Evolutionary conservation across 495 filamentous ascomycete genomes (phyloP), one percentile per base, ranked within the genome.

Genomic region (Neurospora sp.): DNA sequence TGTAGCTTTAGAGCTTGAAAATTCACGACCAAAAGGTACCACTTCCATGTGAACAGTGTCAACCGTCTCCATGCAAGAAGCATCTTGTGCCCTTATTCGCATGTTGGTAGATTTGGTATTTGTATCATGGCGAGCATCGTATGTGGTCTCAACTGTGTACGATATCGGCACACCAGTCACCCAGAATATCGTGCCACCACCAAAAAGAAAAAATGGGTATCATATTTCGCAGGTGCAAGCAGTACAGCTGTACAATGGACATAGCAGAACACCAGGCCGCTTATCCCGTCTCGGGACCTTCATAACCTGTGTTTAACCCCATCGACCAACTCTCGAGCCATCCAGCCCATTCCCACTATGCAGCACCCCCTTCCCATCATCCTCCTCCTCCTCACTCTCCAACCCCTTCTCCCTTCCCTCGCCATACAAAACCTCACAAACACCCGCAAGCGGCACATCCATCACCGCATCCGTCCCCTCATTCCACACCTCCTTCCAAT

Each of bases 391-490:
- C 8, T 72, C 71, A 44, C 73, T 78, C 20, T 72, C 74, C 6
- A 70, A 69, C 3, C 73, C 71, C 40, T 38, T 47, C n/a, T 83
- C 83, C 71, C 86, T 82, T 9, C 80, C 81, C 70, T 85, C 85
- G 0, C 90, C 92, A 79, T 94, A 94, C 69, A 94, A 75, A 27
- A 98, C 89, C 85, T 99, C 96, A 81, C 95, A 98, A n/a, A 98
- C 96, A 4, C 96, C 96, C 22, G 94, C 96, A 53, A 98, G 86
- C 8, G 96, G 96, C 22, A 99, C 89, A 86, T 99, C 96, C 93
- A 98, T 92, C 7, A 98, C 95, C 14, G 94, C 96, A 86, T 99
- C 96, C 1, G 96, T 99, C 39, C 96, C 94, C 75, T 93, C 89
- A 78, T 88, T 92, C 96, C 96, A 99, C 8, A 95, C 83, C 69